phyloP scores from a whole-genome alignment of 192 early-diverging fungal species.

The Coemansia sp. region DNA sequence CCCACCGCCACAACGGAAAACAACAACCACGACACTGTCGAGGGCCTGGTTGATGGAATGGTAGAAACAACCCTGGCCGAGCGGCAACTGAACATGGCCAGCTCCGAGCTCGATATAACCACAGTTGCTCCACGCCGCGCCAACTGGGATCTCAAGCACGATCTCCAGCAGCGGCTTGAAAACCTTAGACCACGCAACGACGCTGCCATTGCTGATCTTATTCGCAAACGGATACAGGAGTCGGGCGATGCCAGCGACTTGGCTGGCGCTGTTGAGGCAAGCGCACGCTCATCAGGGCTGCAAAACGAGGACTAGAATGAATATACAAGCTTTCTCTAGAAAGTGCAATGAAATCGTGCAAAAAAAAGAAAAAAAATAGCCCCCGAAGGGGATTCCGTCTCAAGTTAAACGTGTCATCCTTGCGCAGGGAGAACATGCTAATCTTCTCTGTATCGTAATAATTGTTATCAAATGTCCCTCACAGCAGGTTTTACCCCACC shows the following conservation, averaged over 20 bases:
- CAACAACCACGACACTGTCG: slow-evolving; percentile 15
- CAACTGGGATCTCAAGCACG: slow-evolving; percentile 89
- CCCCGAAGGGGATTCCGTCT: slow-evolving; percentile 46
- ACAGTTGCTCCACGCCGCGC: slow-evolving; percentile 82
- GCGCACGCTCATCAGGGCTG: neutral
- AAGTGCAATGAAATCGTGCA: neutral
- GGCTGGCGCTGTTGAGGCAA: slow-evolving; percentile 24
- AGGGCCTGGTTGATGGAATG: slow-evolving; percentile 13
- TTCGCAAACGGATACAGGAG: slow-evolving; percentile 59
- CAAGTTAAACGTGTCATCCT: slow-evolving; percentile 53
- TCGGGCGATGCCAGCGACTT: slow-evolving; percentile 14
- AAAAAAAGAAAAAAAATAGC: slow-evolving; percentile 28
- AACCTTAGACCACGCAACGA: slow-evolving; percentile 72
- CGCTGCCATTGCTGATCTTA: slow-evolving; percentile 70
- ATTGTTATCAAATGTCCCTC: slow-evolving; percentile 51
- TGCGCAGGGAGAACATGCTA: slow-evolving; percentile 48
- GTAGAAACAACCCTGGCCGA: slow-evolving; percentile 19
- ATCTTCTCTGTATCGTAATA: slow-evolving; percentile 53
- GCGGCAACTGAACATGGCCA: slow-evolving; percentile 6
- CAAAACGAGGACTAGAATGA: neutral
- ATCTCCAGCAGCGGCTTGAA: slow-evolving; percentile 74
- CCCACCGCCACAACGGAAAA: slow-evolving; percentile 5
- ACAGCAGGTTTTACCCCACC: slow-evolving; percentile 31
- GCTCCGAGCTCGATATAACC: slow-evolving; percentile 59
- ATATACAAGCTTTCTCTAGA: neutral